Base-by-base conservation (phyloP, 2,329 filamentous ascomycete species). In the Diplodia intermedia region DNA sequence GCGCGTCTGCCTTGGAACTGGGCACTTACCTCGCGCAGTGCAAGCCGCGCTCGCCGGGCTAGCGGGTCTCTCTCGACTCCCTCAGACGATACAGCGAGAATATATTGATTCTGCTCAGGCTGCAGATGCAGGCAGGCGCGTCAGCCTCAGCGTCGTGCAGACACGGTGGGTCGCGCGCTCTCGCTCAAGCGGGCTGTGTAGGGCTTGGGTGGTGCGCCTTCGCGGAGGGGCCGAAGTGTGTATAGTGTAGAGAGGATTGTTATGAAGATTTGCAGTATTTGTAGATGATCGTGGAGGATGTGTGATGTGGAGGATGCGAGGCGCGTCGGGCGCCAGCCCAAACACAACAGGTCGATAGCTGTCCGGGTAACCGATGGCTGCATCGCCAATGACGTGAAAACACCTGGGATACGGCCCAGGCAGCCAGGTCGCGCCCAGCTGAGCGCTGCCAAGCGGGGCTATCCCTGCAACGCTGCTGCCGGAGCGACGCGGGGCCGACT, bases 31-130 rank as follows among this genome's bases (percentile, higher is more conserved):
- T 91, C 90, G 89, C 90, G 89, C 90, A 92, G 89, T 86, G 89
- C 89, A 90, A 91, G 89, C 89, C 88, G 89, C 88, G 78, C 86
- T 86, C 88, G 90, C 90, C 90, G 90, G 91, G 90, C 89, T 67
- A 67, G 54, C 43, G 53, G 15, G n/a, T 15, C 23, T 50, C 53
- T 29, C 26, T 14, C 18, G 65, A 40, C 33, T 29, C n/a, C 31
- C 65, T 67, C 65, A 67, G 65, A 52, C 20, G 23, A 52, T 47
- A 43, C 43, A 40, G 15, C n/a, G 54, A 15, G 15, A 36, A 55
- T 56, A 29, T 67, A 43, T 60, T 67, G 65, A 31, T 43, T 47
- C 52, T 52, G 65, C 65, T 60, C 40, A 60, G 43, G 65, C 43
- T 67, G 65, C 65, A 67, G 65, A 29, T 67, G 38, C 55, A 40